Base-by-base conservation (phyloP, 2,329 filamentous ascomycete species). In the Erysiphe pulchra region DNA sequence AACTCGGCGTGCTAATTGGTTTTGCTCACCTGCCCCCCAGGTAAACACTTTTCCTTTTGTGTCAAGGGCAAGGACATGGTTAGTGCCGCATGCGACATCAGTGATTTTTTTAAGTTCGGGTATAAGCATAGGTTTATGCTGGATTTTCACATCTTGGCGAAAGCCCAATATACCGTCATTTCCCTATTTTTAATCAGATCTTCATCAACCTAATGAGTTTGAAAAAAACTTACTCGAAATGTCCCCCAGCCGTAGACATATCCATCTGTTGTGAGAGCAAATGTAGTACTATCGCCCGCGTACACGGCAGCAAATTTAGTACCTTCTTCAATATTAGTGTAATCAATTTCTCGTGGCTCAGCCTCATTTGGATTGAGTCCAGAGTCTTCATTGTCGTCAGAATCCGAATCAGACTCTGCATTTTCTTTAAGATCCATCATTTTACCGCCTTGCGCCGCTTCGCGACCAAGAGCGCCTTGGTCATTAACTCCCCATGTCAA, bases 401-500 rank as follows among this genome's bases (percentile, higher is more conserved):
- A 67, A 16, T 59, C 57, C 1, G 50, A 51, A 46, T 54, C 53
- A 8, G 49, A 49, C 41, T 67, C 65, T 42, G 66, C 65, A 9
- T 66, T 68, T 9, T 68, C 69, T 17, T 72, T 71, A 13, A 67
- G 66, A 46, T 74, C 69, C 47, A 71, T 67, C 30, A 71, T 60
- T 16, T 73, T 74, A 43, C 77, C 77, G 2, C 77, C 71, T 68
- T 75, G 78, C 12, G 63, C 63, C 2, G 80, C 86, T 56, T 81
- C 71, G 56, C 83, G 70, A 38, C 83, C 83, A 34, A 92, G 69
- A 9, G 83, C 80, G 50, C 80, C 79, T 56, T 85, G 76, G 56
- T 92, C 83, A 57, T 90, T 90, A 53, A 90, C 82, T 46, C 83
- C 83, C 83, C 83, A 92, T 28, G 80, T 85, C 46, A 84, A 64